These are phyloP conservation scores for Phaeolepiota aurea DNA, from an alignment of 768 basidiomycete genomes.

Conservation along the genomic window DNA sequence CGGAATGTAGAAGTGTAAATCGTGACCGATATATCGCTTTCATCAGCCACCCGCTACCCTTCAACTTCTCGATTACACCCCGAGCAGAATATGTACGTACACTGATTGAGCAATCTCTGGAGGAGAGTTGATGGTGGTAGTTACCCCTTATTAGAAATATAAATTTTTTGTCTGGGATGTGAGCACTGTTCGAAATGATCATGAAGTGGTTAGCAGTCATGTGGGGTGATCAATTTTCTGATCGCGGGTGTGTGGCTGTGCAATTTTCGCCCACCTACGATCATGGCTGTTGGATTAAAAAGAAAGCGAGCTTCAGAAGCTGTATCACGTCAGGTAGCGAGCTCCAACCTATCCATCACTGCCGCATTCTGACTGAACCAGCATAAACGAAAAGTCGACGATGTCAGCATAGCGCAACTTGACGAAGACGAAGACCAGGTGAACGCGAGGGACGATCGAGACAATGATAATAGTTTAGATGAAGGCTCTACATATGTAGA, in stretches of 20 bases:
- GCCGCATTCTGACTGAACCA: background rate
- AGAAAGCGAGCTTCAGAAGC: conserved; percentile 13
- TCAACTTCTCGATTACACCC: conserved; percentile 21
- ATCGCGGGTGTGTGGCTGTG: too few relatives aligned
- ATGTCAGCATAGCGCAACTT: background rate
- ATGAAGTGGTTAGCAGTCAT: too few relatives aligned
- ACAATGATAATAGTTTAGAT: background rate
- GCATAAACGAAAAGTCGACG: background rate
- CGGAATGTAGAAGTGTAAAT: background rate
- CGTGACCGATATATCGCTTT: background rate
- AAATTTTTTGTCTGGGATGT: too few relatives aligned
- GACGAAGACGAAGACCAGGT: background rate
- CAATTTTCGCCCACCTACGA: background rate
- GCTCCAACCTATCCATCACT: background rate
- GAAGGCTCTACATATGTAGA: background rate
- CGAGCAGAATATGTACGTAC: conserved; percentile 16
- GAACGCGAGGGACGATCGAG: background rate
- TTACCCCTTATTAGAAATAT: too few relatives aligned
- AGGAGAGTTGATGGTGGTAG: too few relatives aligned
- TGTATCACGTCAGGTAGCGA: background rate
- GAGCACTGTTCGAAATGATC: too few relatives aligned
- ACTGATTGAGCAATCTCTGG: conserved; percentile 23
- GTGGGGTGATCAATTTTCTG: too few relatives aligned
- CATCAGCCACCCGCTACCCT: conserved; percentile 24
- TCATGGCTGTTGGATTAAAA: conserved; percentile 15